These are phyloP conservation scores for Mycena olivaceomarginata DNA, from an alignment of 768 basidiomycete genomes.

Conservation along the genomic window DNA sequence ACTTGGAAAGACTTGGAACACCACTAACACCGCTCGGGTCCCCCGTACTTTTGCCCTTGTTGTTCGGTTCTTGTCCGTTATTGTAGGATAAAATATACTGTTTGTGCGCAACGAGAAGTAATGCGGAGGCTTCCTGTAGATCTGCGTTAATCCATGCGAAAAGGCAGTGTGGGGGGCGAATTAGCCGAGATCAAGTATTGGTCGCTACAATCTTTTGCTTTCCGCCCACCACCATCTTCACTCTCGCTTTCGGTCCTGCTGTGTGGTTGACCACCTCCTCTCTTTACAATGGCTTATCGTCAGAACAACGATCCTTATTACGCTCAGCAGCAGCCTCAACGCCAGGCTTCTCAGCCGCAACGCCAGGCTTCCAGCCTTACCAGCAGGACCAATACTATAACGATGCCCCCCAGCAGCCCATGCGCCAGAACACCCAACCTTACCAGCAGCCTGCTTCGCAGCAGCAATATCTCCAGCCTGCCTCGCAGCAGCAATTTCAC, in stretches of 20 bases:
- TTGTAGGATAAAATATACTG: neutral
- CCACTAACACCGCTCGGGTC: neutral
- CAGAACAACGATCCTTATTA: slow-evolving; percentile 74
- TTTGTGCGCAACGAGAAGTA: neutral
- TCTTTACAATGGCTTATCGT: slow-evolving; percentile 70
- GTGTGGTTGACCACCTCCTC: slow-evolving; percentile 37
- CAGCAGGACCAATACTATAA: no score
- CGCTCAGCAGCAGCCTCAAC: slow-evolving; percentile 50
- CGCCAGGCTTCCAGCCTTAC: slow-evolving; percentile 8
- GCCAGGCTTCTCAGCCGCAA: slow-evolving; percentile 30
- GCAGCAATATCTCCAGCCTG: neutral
- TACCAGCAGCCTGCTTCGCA: slow-evolving; percentile 21
- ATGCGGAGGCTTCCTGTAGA: neutral
- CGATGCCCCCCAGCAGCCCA: neutral
- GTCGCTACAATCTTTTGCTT: slow-evolving; percentile 28
- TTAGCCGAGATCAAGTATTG: slow-evolving; percentile 19
- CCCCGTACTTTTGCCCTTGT: neutral
- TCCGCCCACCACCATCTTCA: slow-evolving; percentile 21
- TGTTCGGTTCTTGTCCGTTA: neutral
- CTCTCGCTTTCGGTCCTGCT: slow-evolving; percentile 35
- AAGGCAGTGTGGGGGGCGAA: slow-evolving; percentile 5
- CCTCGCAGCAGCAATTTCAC: neutral
- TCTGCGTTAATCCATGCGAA: neutral
- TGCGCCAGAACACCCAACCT: slow-evolving; percentile 28
- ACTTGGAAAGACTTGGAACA: neutral